Base-by-base conservation (phyloP, 2,329 filamentous ascomycete genomes). In the Proliferodiscus dingleyae region DNA sequence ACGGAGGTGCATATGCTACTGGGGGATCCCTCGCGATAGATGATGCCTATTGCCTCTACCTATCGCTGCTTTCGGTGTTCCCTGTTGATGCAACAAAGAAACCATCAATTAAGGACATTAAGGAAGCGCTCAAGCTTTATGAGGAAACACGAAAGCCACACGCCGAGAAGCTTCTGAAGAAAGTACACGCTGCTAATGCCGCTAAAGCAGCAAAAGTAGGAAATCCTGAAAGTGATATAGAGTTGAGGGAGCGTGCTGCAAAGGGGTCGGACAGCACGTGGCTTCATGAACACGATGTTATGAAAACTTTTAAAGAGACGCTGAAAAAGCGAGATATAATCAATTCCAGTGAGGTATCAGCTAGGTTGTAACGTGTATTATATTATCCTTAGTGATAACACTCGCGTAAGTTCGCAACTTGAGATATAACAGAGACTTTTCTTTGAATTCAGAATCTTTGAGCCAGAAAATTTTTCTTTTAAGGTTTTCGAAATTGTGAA, bases 241-340 rank as follows among this genome's bases (percentile, higher is more conserved):
- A 57, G 36, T 37, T 61, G 39, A 54, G 57, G 13, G 67, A 62
- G 6, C 81, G 69, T 10, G 72, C 69, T 1, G 75, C 74, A 50
- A 81, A 80, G 2, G 77, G 77, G 45, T 78, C 76, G 13, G 65
- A 61, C 42, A 57, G 54, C 3, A 50, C 43, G 21, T 61, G 58
- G 58, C 40, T 61, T 22, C 54, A 58, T 50, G 58, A 59, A 36
- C 57, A 61, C 52, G 57, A 61, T 53, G 58, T 61, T 46, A 49
- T 56, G 2, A 47, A 46, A 23, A 37, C 46, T 28, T 60, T 60
- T 46, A 49, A 57, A 24, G 46, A 54, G 15, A 32, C 23, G 9
- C 22, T 43, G 39, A 43, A 26, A 11, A 41, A 9, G 3, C 4
- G 23, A 7, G 18, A 13, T 13, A 26, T 26, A 26, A 6, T 6